Base-by-base conservation (phyloP, 2,329 filamentous ascomycete species). In the Emericellopsis cladophorae region DNA sequence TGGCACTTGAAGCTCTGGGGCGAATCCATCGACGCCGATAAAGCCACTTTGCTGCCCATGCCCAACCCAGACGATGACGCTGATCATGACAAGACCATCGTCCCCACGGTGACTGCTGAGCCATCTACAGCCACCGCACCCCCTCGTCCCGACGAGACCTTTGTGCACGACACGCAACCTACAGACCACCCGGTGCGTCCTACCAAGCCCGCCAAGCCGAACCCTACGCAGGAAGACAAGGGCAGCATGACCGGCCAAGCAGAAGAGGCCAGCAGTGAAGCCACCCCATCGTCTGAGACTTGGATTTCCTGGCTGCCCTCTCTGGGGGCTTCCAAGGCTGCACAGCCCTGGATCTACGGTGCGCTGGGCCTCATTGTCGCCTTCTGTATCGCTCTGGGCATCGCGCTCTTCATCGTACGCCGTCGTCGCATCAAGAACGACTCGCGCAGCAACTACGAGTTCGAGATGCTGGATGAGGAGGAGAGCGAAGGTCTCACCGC, bases 1-100 rank as follows among this genome's bases (percentile, higher is more conserved):
- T 98, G 89, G 87, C 84, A 85, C 52, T 69, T 98, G 44, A 93
- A 90, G 57, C 74, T 98, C 4, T 98, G 88, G 87, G 92, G 92
- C 46, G 89, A 95, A 60, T 72, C 75, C 44, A 84, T 86, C 49
- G 85, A 96, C 55, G 72, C 77, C 31, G 67, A 72, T 39, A 84
- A 84, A 55, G 81, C 89, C 40, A 72, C 64, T 7, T 68, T 83
- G 5, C 75, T 93, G 14, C 90, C 92, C 7, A 75, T 95, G 66
- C 92, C 92, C 0, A 78, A 74, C 6, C 83, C 84, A 39, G 68
- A 86, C 36, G 90, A 95, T 47, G 87, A 96, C 54, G 79, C 83
- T 44, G 79, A 95, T 53, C 84, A 89, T 57, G 81, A 82, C 49
- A 64, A 74, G 48, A 76, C 78, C 23, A 61, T 55, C 65, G 40